Evolutionary conservation across 306 rosid species (phyloP).

Genomic region (Castanea crenata): DNA sequence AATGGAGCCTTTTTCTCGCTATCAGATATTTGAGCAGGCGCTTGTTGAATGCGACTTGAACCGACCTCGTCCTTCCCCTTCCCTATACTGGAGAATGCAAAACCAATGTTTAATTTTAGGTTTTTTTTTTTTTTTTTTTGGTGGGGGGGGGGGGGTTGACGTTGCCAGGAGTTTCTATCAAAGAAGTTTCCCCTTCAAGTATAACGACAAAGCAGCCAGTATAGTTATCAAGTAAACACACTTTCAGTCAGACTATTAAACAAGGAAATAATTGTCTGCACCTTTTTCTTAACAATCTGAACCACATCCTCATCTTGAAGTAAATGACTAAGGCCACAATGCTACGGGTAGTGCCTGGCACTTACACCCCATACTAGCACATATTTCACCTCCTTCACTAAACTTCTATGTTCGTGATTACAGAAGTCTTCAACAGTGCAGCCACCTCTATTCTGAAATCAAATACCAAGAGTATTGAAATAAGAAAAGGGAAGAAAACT

Average conservation of each 20-base stretch:
- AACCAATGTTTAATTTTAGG: not conserved
- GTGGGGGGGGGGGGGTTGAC: too few species aligned
- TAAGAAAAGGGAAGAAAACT: not conserved
- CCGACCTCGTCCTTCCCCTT: conserved; percentile 93
- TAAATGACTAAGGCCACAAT: conserved; percentile 77
- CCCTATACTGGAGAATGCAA: conserved; percentile 62
- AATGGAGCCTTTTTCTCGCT: conserved; percentile 98
- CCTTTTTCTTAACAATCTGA: conserved; percentile 99
- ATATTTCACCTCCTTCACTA: conserved; percentile 96
- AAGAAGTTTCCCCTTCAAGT: not conserved
- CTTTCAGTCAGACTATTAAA: conserved; percentile 6
- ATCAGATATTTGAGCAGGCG: conserved; percentile 92
- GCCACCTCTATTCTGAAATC: conserved; percentile 92
- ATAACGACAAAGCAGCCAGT: not conserved
- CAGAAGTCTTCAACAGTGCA: conserved; percentile 93
- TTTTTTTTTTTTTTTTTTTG: not conserved
- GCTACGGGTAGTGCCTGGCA: conserved; percentile 96
- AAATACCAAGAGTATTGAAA: conserved; percentile 27
- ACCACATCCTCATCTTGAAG: conserved; percentile 92
- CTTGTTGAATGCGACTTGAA: conserved; percentile 87
- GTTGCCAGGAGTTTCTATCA: not conserved
- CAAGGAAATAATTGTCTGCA: conserved; percentile 22
- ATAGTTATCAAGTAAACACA: not conserved
- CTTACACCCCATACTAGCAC: conserved; percentile 95
- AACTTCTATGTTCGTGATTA: conserved; percentile 92